A percentile compares a stretch with the other conserved stretches of the same genome.
Conservation (phyloP, 495 filamentous ascomycete genomes). For the Lepraria neglecta region DNA sequence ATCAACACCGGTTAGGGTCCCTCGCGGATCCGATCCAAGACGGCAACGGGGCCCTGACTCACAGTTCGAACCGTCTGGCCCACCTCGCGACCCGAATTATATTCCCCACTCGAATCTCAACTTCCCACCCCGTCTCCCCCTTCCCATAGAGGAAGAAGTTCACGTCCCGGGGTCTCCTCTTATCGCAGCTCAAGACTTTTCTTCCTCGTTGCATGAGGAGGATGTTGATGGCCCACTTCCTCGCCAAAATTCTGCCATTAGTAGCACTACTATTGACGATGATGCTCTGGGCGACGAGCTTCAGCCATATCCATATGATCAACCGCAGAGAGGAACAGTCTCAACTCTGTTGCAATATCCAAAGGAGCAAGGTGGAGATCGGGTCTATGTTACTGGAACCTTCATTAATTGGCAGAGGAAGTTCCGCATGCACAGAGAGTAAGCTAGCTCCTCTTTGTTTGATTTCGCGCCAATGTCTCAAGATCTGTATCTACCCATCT, state of each 20-base stretch:
- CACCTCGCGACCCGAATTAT: constrained; percentile 46
- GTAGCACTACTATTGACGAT: constrained; percentile 67
- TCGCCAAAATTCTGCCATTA: constrained; percentile 56
- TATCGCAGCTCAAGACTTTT: constrained; percentile 50
- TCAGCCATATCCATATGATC: constrained; percentile 51
- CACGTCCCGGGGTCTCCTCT: constrained; percentile 84
- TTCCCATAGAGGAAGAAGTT: constrained; percentile 84
- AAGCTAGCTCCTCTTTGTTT: constrained; percentile 37
- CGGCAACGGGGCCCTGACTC: constrained; percentile 29
- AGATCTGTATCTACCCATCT: constrained; percentile 5
- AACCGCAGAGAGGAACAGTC: constrained; percentile 51
- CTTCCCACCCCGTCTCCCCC: constrained; percentile 77
- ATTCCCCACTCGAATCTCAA: constrained; percentile 50
- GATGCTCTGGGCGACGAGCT: constrained; percentile 75
- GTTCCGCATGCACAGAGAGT: constrained; percentile 77
- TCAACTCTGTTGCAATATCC: constrained; percentile 81
- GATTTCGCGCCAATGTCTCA: constrained; percentile 12
- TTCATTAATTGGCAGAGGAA: constrained; percentile 95
- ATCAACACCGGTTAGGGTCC: constrained; percentile 49
- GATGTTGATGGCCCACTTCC: constrained; percentile 49
- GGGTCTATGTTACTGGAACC: constrained; percentile 93
- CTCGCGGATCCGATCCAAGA: constrained; percentile 26
- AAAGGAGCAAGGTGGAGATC: constrained; percentile 55
- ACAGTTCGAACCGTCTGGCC: constrained; percentile 40
- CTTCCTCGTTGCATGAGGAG: constrained; percentile 32